Percentiles rank a stretch among this genome's conserved stretches.
Conservation (phyloP, 2,329 filamentous ascomycete species). For the Escovopsis weberi region DNA sequence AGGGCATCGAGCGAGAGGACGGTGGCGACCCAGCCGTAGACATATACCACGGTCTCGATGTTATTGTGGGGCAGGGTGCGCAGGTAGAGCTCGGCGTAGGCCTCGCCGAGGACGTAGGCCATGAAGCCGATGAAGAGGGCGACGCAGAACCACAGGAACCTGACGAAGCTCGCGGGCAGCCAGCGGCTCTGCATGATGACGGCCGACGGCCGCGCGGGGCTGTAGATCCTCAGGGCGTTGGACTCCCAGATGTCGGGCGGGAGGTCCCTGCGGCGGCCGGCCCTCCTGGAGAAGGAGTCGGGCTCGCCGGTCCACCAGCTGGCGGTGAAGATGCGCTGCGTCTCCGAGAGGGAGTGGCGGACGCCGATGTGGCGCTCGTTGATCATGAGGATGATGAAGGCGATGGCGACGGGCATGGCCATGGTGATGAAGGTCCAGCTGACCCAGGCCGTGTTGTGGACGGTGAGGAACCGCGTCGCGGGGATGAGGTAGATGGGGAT, state of each 20-base stretch:
- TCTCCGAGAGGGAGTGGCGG: conserved; percentile 47
- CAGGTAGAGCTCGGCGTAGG: conserved; percentile 54
- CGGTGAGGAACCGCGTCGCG: conserved; percentile 36
- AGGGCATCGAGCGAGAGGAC: conserved; percentile 50
- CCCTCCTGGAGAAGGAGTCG: conserved; percentile 28
- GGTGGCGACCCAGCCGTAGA: conserved; percentile 55
- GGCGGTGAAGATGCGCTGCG: conserved; percentile 51
- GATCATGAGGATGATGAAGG: conserved; percentile 47
- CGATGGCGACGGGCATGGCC: conserved; percentile 52
- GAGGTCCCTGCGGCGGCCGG: conserved; percentile 25
- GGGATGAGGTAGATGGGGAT: conserved; percentile 45
- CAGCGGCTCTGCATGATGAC: conserved; percentile 36
- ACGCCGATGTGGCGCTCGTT: conserved; percentile 49
- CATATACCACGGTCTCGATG: conserved; percentile 52
- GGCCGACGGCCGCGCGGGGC: conserved; percentile 13
- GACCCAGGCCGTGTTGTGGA: conserved; percentile 54
- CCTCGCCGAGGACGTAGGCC: conserved; percentile 53
- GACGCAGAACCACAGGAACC: conserved; percentile 55
- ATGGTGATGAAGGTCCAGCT: conserved; percentile 57
- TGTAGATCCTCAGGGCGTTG: conserved; percentile 15
- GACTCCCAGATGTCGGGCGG: conserved; percentile 25
- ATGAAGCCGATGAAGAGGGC: conserved; percentile 47
- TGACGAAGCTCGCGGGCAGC: conserved; percentile 52
- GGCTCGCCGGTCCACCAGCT: conserved; percentile 51
- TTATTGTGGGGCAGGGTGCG: conserved; percentile 51